phyloP scores from a whole-genome alignment of 2,329 filamentous ascomycete genomes.

The Calonectria crousiana region DNA sequence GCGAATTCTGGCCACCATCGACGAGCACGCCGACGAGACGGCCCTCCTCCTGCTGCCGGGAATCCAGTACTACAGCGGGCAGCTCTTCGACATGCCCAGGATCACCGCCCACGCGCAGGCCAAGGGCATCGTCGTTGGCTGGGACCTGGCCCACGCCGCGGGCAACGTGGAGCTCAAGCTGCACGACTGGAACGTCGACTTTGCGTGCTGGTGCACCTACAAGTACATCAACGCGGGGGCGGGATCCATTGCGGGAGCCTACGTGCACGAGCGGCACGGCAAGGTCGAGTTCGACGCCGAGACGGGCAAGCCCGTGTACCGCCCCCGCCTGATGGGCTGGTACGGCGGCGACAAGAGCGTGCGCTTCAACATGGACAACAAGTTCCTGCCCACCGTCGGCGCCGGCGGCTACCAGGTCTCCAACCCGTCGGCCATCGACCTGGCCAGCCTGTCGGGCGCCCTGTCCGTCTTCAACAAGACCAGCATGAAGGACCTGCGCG shows the following conservation, averaged over 20 bases:
- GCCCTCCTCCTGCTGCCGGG: conserved; percentile 86
- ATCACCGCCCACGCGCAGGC: conserved; percentile 84
- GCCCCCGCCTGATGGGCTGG: conserved; percentile 82
- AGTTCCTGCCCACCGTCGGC: conserved; percentile 81
- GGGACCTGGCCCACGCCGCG: conserved; percentile 89
- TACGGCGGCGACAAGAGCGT: conserved; percentile 84
- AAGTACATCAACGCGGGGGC: conserved; percentile 93
- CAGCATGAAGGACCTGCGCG: conserved; percentile 74
- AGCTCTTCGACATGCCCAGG: conserved; percentile 83
- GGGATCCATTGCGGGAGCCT: conserved; percentile 82
- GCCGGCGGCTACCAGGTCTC: conserved; percentile 87
- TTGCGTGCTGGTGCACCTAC: conserved; percentile 94
- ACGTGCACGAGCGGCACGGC: conserved; percentile 83
- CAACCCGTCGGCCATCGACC: conserved; percentile 83
- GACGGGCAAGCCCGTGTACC: conserved; percentile 60
- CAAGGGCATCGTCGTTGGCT: conserved; percentile 80
- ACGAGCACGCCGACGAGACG: conserved; percentile 77
- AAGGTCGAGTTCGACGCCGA: conserved; percentile 58
- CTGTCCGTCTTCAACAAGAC: conserved; percentile 81
- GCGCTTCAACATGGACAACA: conserved; percentile 86
- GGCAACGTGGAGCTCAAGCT: conserved; percentile 85
- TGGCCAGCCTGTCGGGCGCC: conserved; percentile 79
- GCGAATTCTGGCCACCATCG: conserved; percentile 79
- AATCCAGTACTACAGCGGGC: conserved; percentile 93
- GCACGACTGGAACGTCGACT: conserved; percentile 92